These are phyloP conservation scores for Rosa hybrid DNA, from an alignment of 331 rosid species.

Conservation along the genomic window DNA sequence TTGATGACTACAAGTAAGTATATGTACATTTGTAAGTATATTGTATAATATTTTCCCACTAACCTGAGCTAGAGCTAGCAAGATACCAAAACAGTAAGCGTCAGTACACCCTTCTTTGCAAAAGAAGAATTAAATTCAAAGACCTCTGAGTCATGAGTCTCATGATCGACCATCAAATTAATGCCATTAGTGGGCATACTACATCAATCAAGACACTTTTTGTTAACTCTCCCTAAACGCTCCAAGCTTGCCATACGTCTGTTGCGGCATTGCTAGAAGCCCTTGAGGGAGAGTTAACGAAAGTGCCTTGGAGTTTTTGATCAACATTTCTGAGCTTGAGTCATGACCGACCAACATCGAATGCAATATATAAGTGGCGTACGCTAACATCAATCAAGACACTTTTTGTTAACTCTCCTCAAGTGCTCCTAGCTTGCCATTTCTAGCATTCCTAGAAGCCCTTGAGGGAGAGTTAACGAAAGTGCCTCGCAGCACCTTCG, in stretches of 20 bases:
- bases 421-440: conserved; percentile 19
- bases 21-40: neutral
- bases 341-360: too few species aligned
- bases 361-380: neutral
- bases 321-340: neutral
- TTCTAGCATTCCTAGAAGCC: conserved; percentile 6
- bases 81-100: neutral
- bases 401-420: conserved; percentile 27
- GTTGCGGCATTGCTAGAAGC: conserved; percentile 2
- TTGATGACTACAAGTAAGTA: neutral
- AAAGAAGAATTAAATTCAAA: neutral
- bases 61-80: neutral
- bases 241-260: conserved; percentile 8
- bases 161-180: neutral
- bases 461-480: neutral
- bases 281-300: conserved; percentile 12
- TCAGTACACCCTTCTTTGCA: neutral
- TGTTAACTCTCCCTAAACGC: conserved; percentile 29
- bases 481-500: conserved; percentile 2
- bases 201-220: conserved; percentile 16
- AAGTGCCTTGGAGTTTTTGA: neutral
- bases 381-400: conserved; percentile 8
- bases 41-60: neutral
- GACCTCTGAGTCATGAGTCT: neutral
- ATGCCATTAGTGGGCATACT: neutral